Percentiles rank a stretch among this genome's conserved stretches.
phyloP scores from a whole-genome alignment of 2,329 filamentous ascomycete genomes.

The Annulohypoxylon truncatum region DNA sequence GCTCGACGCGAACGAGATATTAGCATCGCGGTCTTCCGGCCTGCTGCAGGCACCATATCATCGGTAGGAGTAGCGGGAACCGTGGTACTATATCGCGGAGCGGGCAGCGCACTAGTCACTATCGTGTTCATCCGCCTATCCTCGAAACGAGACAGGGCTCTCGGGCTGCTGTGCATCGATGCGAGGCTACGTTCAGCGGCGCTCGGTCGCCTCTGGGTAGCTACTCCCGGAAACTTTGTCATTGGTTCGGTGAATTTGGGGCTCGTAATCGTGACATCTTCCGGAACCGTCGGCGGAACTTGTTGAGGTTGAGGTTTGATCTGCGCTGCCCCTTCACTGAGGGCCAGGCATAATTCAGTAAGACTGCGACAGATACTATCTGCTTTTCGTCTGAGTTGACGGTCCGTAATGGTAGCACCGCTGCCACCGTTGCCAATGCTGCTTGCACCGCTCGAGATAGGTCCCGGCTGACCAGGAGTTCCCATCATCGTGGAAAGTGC shows the following conservation, averaged over 20 bases:
- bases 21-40: slow-evolving; percentile 67
- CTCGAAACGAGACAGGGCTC: slow-evolving; percentile 63
- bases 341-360: slow-evolving; percentile 89
- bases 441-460: slow-evolving; percentile 75
- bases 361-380: slow-evolving; percentile 93
- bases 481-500: slow-evolving; percentile 82
- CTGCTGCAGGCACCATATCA: slow-evolving; percentile 41
- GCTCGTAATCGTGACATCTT: slow-evolving; percentile 53
- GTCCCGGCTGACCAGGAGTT: slow-evolving; percentile 73
- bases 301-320: slow-evolving; percentile 51
- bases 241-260: slow-evolving; percentile 58
- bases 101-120: slow-evolving; percentile 57
- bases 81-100: slow-evolving; percentile 56
- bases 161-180: slow-evolving; percentile 57
- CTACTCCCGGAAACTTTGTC: slow-evolving; percentile 54
- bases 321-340: slow-evolving; percentile 70
- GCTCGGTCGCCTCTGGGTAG: slow-evolving; percentile 55
- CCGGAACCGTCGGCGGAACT: slow-evolving; percentile 42
- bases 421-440: slow-evolving; percentile 66
- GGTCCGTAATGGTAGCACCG: slow-evolving; percentile 71
- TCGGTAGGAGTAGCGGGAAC: slow-evolving; percentile 57
- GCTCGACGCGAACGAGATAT: slow-evolving; percentile 59
- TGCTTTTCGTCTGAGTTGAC: slow-evolving; percentile 88
- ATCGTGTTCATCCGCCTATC: slow-evolving; percentile 64
- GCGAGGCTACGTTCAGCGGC: slow-evolving; percentile 55